Conservation (phyloP, 331 rosid species). For the Stylosanthes scabra region DNA sequence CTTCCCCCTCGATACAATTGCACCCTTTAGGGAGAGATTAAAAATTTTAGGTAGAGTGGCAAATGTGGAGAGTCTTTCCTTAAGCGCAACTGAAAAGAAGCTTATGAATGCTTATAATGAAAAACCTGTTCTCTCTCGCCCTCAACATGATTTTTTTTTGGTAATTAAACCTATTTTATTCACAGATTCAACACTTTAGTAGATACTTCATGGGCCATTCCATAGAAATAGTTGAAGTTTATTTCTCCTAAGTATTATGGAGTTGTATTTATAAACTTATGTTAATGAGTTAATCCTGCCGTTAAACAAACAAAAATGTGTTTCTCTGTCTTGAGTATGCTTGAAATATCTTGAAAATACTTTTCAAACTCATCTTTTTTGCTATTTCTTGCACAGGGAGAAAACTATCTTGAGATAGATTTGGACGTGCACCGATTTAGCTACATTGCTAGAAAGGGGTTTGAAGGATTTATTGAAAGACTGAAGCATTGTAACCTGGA, state of each 20-base stretch:
- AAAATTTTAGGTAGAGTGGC: slow-evolving; percentile 86
- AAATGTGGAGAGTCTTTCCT: slow-evolving; percentile 82
- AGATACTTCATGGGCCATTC: not conserved
- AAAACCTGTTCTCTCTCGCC: slow-evolving; percentile 96
- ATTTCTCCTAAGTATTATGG: not conserved
- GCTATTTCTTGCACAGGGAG: slow-evolving; percentile 69
- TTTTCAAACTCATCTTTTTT: slow-evolving; percentile 21
- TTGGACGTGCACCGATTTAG: slow-evolving; percentile 93
- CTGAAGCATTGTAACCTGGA: slow-evolving; percentile 73
- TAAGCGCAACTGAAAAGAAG: slow-evolving; percentile 83
- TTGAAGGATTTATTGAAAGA: slow-evolving; percentile 84
- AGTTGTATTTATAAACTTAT: not conserved
- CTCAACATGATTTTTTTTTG: slow-evolving; percentile 95
- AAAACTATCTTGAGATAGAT: slow-evolving; percentile 95
- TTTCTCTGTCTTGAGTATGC: not conserved
- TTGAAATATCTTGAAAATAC: slow-evolving; percentile 2
- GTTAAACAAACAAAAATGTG: too few species aligned
- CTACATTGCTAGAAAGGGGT: slow-evolving; percentile 92
- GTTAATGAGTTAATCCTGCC: not conserved
- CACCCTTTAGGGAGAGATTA: slow-evolving; percentile 89
- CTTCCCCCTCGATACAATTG: slow-evolving; percentile 88
- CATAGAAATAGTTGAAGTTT: not conserved
- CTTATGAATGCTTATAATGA: slow-evolving; percentile 91
- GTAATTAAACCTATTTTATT: slow-evolving; percentile 47
- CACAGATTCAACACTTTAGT: not conserved